Conservation (phyloP, 1,284 basidiomycete genomes). For the Blastosporella zonata region DNA sequence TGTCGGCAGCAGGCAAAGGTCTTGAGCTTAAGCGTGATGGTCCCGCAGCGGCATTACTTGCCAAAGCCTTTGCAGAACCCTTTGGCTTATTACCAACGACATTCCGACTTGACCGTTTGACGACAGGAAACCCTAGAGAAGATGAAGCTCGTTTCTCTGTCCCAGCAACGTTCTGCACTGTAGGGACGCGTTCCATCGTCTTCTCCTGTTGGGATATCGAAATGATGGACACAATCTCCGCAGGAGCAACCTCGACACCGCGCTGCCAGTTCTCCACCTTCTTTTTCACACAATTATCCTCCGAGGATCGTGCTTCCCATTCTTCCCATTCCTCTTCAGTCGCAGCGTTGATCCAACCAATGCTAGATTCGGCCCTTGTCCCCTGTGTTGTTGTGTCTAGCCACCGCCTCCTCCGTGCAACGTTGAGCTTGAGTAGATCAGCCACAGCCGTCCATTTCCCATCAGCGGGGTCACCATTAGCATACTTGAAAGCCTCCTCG, state of each 20-base stretch:
- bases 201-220: constrained; percentile 11
- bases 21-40: constrained; percentile 6
- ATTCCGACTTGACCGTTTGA: constrained; percentile 24
- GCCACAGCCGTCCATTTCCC: constrained; percentile 29
- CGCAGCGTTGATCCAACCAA: constrained; percentile 25
- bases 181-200: constrained; percentile 3
- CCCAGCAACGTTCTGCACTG: constrained; percentile 5
- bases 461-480: constrained; percentile 29
- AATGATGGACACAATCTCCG: constrained; percentile 4
- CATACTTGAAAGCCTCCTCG: constrained; percentile 26
- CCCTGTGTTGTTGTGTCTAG: constrained; percentile 20
- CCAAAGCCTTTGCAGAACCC: constrained; percentile 4
- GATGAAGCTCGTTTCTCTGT: constrained; percentile 16
- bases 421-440: constrained; percentile 25
- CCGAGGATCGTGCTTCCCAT: constrained; percentile 23
- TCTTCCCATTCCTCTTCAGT: constrained; percentile 27
- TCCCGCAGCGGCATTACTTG: constrained; percentile 2
- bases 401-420: constrained; percentile 24
- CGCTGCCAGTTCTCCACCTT: constrained; percentile 31
- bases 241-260: constrained; percentile 14
- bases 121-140: constrained; percentile 27
- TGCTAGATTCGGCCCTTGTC: constrained; percentile 14
- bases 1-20: background rate
- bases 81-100: constrained; percentile 20
- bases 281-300: constrained; percentile 24